Base-by-base conservation (phyloP, 345 rosid genomes). In the Salix caprea region DNA sequence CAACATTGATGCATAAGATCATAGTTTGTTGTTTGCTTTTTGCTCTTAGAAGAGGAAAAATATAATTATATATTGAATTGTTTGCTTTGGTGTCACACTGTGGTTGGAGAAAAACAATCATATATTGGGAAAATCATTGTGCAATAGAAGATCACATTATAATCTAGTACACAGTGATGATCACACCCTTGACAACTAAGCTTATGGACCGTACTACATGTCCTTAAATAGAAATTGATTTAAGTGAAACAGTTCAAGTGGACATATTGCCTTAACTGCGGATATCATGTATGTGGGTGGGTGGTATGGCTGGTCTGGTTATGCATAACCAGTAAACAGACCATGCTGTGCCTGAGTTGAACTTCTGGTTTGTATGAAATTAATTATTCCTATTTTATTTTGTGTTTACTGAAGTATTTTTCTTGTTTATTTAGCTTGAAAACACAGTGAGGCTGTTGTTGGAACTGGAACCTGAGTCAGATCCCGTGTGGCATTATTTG, bases 381-480 rank as follows among this genome's bases (percentile, higher is more conserved):
- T 40, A 28, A 40, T 68, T 40, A 3, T 70, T 21, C 7, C 34
- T 58, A 56, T 50, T 6, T 71, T 36, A 60, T 60, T 82, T 72
- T 58, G 73, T 62, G 68, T 50, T 74, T 56, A 32, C 77, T 78
- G 28, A 74, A 14, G 18, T 34, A 36, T 73, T 75, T 73, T 21
- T 72, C 39, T 76, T 67, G 74, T 80, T 81, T 34, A 70, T 78
- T 77, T 79, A 95, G 98, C 97, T 96, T 77, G 99, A 96, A 85
- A 96, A 96, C 88, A 96, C 96, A 6, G 97, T 92, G 83, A 87
- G 99, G 85, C 88, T 92, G 84, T 83, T 96, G 87, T 81, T 96
- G 88, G 99, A 96, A 91, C 88, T 96, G 84, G 99, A 93, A 69
- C 98, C 99, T 26, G 99, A 93, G 58, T 92, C 95, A 1, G 99